Evolutionary conservation across 805 yeast species (phyloP).

Genomic region (Candida sithepensis): DNA sequence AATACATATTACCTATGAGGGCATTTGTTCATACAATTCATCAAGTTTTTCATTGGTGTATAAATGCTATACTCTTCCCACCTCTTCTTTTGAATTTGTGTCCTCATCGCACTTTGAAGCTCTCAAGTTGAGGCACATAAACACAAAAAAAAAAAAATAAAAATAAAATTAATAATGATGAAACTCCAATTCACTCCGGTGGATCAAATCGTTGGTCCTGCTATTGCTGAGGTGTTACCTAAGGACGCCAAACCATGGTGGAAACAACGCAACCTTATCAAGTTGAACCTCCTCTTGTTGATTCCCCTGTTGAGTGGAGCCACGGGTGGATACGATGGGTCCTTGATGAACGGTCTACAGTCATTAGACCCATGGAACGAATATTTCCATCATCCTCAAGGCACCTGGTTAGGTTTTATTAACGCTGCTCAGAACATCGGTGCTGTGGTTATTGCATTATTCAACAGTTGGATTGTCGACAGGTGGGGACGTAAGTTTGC

Average conservation of each 20-base stretch:
- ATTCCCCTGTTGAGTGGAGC: slow-evolving; percentile 35
- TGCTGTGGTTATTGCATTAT: slow-evolving; percentile 26
- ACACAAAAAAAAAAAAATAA: too few species aligned
- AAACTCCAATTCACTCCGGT: slow-evolving; percentile 8
- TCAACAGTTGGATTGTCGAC: slow-evolving; percentile 38
- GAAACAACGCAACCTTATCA: slow-evolving; percentile 35
- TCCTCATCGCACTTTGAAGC: too few species aligned
- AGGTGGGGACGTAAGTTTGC: slow-evolving; percentile 57
- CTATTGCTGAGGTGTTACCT: slow-evolving; percentile 16
- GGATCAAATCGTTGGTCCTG: slow-evolving; percentile 20
- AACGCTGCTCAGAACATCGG: slow-evolving; percentile 38
- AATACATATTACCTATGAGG: too few species aligned
- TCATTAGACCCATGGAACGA: slow-evolving; percentile 35
- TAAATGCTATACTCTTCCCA: too few species aligned
- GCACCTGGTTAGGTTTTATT: slow-evolving; percentile 33
- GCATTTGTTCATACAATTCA: too few species aligned
- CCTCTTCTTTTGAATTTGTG: too few species aligned
- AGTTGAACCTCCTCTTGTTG: slow-evolving; percentile 36
- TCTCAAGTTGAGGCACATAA: too few species aligned
- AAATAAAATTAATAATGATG: too few species aligned
- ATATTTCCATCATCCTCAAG: slow-evolving; percentile 32
- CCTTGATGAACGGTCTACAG: slow-evolving; percentile 45
- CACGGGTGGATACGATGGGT: slow-evolving; percentile 40
- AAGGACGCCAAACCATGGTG: slow-evolving; percentile 33
- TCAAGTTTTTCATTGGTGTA: too few species aligned